Percentiles rank a stretch among this genome's conserved stretches.
Conservation (phyloP, 1,284 basidiomycete species). For the Peniophora sp. region DNA sequence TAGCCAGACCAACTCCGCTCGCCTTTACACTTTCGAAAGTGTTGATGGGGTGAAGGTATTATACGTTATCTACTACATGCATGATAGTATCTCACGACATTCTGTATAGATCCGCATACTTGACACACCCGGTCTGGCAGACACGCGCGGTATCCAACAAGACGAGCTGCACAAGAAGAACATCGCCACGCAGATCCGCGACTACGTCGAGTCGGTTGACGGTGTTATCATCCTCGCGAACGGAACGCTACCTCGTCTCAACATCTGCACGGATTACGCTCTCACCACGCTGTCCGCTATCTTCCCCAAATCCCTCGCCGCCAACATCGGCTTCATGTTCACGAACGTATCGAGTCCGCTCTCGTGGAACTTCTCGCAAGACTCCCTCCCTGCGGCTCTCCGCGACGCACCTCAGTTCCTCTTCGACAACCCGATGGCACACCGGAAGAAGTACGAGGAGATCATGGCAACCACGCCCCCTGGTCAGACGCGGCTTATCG, state of each 20-base stretch:
- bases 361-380: conserved; percentile 16
- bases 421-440: too few species aligned
- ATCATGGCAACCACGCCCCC: too few species aligned
- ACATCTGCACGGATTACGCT: conserved; percentile 18
- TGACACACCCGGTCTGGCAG: conserved; percentile 17
- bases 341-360: conserved; percentile 17
- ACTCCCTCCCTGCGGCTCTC: background rate
- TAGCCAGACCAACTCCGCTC: too few species aligned
- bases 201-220: conserved; percentile 18
- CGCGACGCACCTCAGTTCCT: too few species aligned
- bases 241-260: conserved; percentile 17
- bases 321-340: conserved; percentile 22
- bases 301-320: conserved; percentile 17
- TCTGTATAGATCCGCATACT: conserved; percentile 12
- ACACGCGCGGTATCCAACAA: conserved; percentile 15
- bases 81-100: too few species aligned
- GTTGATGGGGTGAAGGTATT: too few species aligned
- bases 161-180: conserved; percentile 13
- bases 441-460: too few species aligned
- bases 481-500: too few species aligned
- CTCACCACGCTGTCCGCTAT: conserved; percentile 17
- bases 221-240: conserved; percentile 20
- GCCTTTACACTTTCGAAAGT: too few species aligned
- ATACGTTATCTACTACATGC: too few species aligned
- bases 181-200: conserved; percentile 13